Base-by-base conservation (phyloP, 306 rosid species). In the Rosa lucieae region DNA sequence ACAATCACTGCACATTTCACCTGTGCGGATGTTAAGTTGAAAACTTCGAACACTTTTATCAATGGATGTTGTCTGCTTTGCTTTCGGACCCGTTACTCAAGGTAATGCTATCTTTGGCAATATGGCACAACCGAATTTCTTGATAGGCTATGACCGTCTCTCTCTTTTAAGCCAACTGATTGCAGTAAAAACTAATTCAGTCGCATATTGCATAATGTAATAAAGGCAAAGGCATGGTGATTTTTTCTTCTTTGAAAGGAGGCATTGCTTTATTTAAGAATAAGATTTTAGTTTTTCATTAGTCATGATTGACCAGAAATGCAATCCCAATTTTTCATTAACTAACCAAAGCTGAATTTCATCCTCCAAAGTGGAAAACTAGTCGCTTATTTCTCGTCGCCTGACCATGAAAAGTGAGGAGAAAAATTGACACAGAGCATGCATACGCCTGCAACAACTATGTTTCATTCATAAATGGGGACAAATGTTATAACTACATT, bases 151-250 rank as follows among this genome's bases (percentile, higher is more conserved):
- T 71, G 90, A 87, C 47, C 71, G 1, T 12, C 1, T 0, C 81
- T 87, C 20, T 81, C 86, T 1, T 87, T 89, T 67, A 80, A 83
- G 63, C 88, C 84, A 3, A 43, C 73, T 0, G 86, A 86, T 73
- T 86, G 90, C 62, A 73, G 76, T 47, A 47, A 13, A 70, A 5
- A 11, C 2, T 3, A 47, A 47, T 26, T 26, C 3, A 37, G 75
- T 71, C 14, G n/a, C 43, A 13, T 23, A 10, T 59, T 23, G 0
- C 13, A 59, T 59, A 20, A 20, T 7, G 61, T 23, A 23, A 59
- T 23, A 26, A 32, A 32, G 17, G 66, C 35, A 59, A 10, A 21
- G 17, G 66, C 35, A 21, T n/a, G 29, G 32, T 58, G 65, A 1
- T 10, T 59, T 10, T 10, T 11, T 26, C 65, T 9, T 10, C 35